phyloP scores from a whole-genome alignment of 257 asterid species.

The Rubia yunnanensis region DNA sequence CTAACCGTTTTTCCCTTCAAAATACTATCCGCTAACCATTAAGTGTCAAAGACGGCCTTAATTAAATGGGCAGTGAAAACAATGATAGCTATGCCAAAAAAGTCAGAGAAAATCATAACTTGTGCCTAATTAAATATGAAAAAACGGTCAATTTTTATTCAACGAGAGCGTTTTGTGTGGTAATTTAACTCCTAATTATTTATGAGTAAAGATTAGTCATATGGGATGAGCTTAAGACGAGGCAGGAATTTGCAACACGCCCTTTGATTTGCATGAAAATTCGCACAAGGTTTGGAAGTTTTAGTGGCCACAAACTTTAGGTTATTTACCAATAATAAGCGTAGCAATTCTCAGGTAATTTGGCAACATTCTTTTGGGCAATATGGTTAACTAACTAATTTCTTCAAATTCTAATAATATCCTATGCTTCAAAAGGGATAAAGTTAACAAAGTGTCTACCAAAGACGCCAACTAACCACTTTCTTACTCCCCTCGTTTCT shows the following conservation, averaged over 20 bases:
- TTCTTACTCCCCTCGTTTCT: too few species aligned
- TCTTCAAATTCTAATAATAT: background rate
- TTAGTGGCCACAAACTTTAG: background rate
- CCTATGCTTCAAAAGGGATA: background rate
- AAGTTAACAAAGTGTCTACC: background rate
- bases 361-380: background rate
- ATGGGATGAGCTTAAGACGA: background rate
- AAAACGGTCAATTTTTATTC: background rate
- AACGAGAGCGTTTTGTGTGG: background rate
- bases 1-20: too few species aligned
- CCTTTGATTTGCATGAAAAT: background rate
- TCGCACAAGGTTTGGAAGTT: background rate
- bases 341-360: background rate
- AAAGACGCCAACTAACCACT: slow-evolving; percentile 7
- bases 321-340: too few species aligned
- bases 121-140: background rate
- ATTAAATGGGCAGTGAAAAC: too few species aligned
- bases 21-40: too few species aligned
- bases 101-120: too few species aligned
- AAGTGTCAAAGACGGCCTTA: too few species aligned
- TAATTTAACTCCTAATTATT: background rate
- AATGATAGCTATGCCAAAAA: too few species aligned
- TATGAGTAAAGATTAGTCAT: background rate
- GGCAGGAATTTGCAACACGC: background rate
- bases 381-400: background rate